Evolutionary conservation across 495 filamentous ascomycete species (phyloP).

Genomic region (Aspergillus heteromorphus): DNA sequence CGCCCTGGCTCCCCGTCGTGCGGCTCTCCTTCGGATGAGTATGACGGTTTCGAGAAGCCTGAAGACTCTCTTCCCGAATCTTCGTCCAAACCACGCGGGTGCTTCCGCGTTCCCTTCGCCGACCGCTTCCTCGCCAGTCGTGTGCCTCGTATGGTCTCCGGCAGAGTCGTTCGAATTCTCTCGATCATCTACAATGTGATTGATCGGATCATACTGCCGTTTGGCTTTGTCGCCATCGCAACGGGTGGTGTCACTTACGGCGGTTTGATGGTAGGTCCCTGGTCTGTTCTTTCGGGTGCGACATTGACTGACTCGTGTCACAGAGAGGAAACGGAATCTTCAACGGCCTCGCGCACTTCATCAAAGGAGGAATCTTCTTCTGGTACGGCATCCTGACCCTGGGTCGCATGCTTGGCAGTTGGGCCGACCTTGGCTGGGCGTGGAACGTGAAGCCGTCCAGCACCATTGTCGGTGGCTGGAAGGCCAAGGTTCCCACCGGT

Average conservation of each 20-base stretch:
- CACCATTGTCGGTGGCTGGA: slow-evolving; percentile 51
- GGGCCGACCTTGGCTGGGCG: slow-evolving; percentile 88
- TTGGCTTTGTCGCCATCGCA: slow-evolving; percentile 59
- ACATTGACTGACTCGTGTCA: slow-evolving; percentile 3
- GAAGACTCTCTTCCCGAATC: slow-evolving; percentile 42
- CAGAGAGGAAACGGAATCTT: slow-evolving; percentile 61
- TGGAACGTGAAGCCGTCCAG: slow-evolving; percentile 81
- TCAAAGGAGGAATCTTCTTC: slow-evolving; percentile 97
- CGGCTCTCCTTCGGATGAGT: slow-evolving; percentile 47
- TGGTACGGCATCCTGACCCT: slow-evolving; percentile 88
- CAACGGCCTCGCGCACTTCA: slow-evolving; percentile 86
- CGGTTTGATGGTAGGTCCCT: slow-evolving; percentile 59
- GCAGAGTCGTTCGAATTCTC: slow-evolving; percentile 52
- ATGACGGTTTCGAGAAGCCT: slow-evolving; percentile 46
- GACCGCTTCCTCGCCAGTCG: slow-evolving; percentile 42
- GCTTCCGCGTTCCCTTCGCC: slow-evolving; percentile 39
- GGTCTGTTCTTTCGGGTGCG: not conserved
- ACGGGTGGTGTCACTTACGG: slow-evolving; percentile 64
- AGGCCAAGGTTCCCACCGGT: slow-evolving; percentile 64
- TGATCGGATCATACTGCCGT: slow-evolving; percentile 56
- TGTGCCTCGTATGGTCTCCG: slow-evolving; percentile 55
- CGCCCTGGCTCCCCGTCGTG: slow-evolving; percentile 55
- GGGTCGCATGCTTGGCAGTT: slow-evolving; percentile 85
- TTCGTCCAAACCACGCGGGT: slow-evolving; percentile 30
- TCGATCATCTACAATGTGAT: slow-evolving; percentile 54